Base-by-base conservation (phyloP, 1,284 basidiomycete genomes). In the Pseudozyma hubeiensis region DNA sequence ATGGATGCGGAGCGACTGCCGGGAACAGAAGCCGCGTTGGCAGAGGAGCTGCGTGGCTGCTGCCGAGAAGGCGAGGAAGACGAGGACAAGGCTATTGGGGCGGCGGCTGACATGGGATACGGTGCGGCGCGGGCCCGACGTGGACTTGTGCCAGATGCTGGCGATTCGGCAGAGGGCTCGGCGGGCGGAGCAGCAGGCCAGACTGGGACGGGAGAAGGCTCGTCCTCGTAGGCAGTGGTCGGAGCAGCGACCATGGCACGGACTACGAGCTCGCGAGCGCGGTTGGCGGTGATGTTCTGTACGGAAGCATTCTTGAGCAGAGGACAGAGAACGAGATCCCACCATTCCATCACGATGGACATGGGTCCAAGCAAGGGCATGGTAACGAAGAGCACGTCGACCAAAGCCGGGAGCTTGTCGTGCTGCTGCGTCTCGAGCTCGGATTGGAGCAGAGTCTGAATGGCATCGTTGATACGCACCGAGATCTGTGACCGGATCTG, bases 261-360 rank as follows among this genome's bases (percentile, higher is more conserved):
- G 9, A 80, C 72, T 30, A 75, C 73, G 45, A 84, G 78, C 30
- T 73, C 58, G 7, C 75, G 61, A 1, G 79, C 80, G 16, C 75
- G 66, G 17, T 64, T 66, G 30, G 68, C 72, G 10, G 75, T 66
- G 29, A 59, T 65, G 49, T 64, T 64, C 33, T 68, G 51, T 6
- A 76, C 59, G n/a, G 62, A 53, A 0, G 66, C 53, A 30, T 69
- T 69, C 47, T 80, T 73, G 44, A 84, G 71, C 11, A 81, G 49
- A 29, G 81, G 82, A 10, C 74, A 64, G 10, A 84, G 56, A 10
- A 81, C 58, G 31, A 75, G 66, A 35, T 81, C 80, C 77, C 79
- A 82, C 82, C 82, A 84, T 46, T 79, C 67, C 56, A 72, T 58
- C 2, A 80, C 68, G 33, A 83, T 72, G 34, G 44, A 48, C 5